Conservation (phyloP, 1,284 basidiomycete species). For the Puccinia polysora region DNA sequence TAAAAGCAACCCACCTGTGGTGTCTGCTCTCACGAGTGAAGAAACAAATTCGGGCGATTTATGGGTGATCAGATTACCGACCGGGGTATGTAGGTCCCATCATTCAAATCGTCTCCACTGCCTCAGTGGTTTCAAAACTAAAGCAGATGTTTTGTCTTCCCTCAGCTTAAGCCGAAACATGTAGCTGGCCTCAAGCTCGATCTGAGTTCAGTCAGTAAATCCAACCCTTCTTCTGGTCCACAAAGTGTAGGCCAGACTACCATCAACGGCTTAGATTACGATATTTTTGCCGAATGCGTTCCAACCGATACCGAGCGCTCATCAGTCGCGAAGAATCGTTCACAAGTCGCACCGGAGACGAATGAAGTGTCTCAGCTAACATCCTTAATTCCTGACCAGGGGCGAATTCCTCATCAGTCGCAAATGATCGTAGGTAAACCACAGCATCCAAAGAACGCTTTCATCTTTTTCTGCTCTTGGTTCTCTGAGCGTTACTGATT, state of each 20-base stretch:
- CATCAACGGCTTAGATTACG: not conserved
- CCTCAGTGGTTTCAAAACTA: too few relatives aligned
- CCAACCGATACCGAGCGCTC: not conserved
- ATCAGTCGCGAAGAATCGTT: not conserved
- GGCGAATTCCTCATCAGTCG: not conserved
- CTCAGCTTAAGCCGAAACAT: conserved; percentile 13
- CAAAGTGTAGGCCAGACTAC: not conserved
- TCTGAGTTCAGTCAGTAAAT: not conserved
- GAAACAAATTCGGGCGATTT: conserved; percentile 3
- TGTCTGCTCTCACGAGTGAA: not conserved
- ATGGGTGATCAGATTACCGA: conserved; percentile 16
- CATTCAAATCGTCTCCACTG: not conserved
- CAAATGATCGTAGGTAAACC: not conserved
- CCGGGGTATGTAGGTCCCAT: not conserved
- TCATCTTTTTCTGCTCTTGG: not conserved
- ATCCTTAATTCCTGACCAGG: conserved; percentile 9
- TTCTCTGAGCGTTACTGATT: not conserved
- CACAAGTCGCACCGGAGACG: conserved; percentile 12
- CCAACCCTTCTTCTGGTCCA: not conserved
- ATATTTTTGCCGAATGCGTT: conserved; percentile 1
- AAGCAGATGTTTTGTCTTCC: not conserved
- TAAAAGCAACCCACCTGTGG: not conserved
- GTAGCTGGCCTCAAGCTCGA: not conserved
- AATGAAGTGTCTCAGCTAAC: not conserved
- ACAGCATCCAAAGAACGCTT: not conserved